Conservation (phyloP, 805 yeast species). For the Kregervanrija delftensis region DNA sequence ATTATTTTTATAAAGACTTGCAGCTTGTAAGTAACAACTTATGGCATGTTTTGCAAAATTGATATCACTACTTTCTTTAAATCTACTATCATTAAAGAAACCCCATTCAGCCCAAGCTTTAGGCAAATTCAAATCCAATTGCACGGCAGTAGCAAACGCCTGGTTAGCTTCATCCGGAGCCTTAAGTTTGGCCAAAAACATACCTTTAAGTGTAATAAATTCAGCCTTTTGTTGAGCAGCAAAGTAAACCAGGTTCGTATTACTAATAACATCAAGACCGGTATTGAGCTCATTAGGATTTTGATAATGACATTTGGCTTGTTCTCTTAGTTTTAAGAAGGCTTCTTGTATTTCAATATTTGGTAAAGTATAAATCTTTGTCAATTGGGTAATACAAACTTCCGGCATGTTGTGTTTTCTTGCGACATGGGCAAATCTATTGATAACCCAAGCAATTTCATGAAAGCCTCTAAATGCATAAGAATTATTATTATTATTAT, state of each 20-base stretch:
- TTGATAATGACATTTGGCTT: conserved; percentile 95
- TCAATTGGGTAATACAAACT: conserved; percentile 87
- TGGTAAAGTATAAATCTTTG: conserved; percentile 91
- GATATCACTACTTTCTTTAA: conserved; percentile 74
- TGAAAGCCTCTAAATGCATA: conserved; percentile 97
- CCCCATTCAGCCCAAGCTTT: conserved; percentile 99
- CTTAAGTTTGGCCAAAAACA: conserved; percentile 88
- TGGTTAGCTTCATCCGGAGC: conserved; percentile 94
- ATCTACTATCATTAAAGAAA: conserved; percentile 80
- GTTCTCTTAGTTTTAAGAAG: conserved; percentile 89
- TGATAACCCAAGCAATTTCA: conserved; percentile 98
- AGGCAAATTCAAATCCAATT: conserved; percentile 86
- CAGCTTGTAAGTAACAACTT: conserved; percentile 94
- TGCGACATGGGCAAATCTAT: conserved; percentile 97
- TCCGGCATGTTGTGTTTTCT: conserved; percentile 95
- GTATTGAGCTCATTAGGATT: conserved; percentile 86
- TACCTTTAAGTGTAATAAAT: conserved; percentile 94
- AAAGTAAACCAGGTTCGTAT: conserved; percentile 91
- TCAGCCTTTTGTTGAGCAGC: conserved; percentile 98
- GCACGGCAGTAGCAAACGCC: conserved; percentile 97
- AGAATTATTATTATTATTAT: conserved; percentile 70
- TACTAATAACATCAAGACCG: conserved; percentile 93
- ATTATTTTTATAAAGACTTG: conserved; percentile 89
- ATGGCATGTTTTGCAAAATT: conserved; percentile 88
- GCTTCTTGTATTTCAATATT: conserved; percentile 98